Evolutionary conservation across 2,329 filamentous ascomycete genomes (phyloP).

Genomic region (Fusarium mexicanum): DNA sequence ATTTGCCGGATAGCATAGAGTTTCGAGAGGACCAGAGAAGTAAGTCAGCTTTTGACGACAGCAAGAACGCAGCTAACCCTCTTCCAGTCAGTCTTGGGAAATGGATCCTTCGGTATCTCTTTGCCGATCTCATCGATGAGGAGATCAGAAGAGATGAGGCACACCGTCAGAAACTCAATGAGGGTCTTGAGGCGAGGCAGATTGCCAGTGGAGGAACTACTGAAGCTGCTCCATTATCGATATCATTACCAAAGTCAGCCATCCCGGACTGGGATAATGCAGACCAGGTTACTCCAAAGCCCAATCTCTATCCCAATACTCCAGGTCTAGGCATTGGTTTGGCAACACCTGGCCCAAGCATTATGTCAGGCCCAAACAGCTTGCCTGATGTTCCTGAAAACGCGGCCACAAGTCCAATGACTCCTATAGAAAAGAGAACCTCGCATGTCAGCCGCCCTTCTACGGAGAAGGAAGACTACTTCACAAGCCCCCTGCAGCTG

Average conservation of each 20-base stretch:
- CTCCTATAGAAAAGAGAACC: conserved; percentile 63
- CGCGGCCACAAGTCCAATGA: conserved; percentile 52
- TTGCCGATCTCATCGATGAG: conserved; percentile 88
- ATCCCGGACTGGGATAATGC: conserved; percentile 51
- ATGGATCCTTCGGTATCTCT: conserved; percentile 94
- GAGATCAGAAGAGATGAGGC: conserved; percentile 84
- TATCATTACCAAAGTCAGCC: conserved; percentile 54
- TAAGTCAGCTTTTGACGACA: conserved; percentile 55
- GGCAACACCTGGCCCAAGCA: conserved; percentile 68
- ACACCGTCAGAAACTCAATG: conserved; percentile 75
- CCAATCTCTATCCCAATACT: conserved; percentile 74
- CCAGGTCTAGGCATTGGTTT: conserved; percentile 82
- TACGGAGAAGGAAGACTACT: conserved; percentile 78
- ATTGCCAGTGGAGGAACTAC: conserved; percentile 54
- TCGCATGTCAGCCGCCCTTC: conserved; percentile 70
- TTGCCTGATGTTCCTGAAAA: conserved; percentile 62
- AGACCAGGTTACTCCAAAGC: conserved; percentile 66
- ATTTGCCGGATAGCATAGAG: conserved; percentile 76
- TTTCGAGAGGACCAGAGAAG: conserved; percentile 95
- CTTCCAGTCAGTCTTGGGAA: conserved; percentile 90
- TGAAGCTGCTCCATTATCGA: conserved; percentile 68
- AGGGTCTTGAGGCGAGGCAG: conserved; percentile 67
- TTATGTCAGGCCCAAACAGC: conserved; percentile 38
- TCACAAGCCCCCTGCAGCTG: conserved; percentile 69
- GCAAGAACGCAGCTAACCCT: conserved; percentile 36